A percentile compares a stretch with the other conserved stretches of the same genome.
These are phyloP conservation scores for Syncephalis fuscata DNA, from an alignment of 371 early-diverging fungal species.

Conservation along the genomic window DNA sequence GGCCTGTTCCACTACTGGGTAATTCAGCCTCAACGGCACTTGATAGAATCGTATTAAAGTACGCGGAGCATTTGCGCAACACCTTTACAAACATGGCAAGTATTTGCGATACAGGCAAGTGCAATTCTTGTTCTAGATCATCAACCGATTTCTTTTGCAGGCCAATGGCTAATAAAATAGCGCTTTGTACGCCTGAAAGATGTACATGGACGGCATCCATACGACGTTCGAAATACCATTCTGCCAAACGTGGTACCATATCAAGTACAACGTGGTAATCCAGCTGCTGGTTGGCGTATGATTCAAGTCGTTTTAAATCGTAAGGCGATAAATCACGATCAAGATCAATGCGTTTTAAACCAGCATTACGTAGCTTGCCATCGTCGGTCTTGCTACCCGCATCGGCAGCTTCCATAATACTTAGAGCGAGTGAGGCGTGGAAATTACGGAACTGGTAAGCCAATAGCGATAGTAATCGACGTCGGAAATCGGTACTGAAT, in stretches of 20 bases:
- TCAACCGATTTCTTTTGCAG: slow-evolving; percentile 83
- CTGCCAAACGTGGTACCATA: slow-evolving; percentile 67
- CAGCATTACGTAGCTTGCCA: not conserved
- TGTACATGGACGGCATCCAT: slow-evolving; percentile 28
- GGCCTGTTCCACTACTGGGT: not conserved
- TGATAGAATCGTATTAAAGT: slow-evolving; percentile 15
- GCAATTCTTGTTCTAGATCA: slow-evolving; percentile 70
- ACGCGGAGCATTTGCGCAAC: slow-evolving; percentile 54
- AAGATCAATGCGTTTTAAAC: not conserved
- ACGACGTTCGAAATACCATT: slow-evolving; percentile 53
- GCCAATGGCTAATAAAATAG: slow-evolving; percentile 75
- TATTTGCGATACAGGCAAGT: slow-evolving; percentile 64
- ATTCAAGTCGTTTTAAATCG: slow-evolving; percentile 89
- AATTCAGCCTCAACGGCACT: not conserved
- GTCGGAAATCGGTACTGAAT: slow-evolving; percentile 66
- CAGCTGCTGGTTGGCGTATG: slow-evolving; percentile 82
- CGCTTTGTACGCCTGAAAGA: slow-evolving; percentile 74
- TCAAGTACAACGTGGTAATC: slow-evolving; percentile 96
- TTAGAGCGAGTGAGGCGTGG: slow-evolving; percentile 58
- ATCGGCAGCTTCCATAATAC: slow-evolving; percentile 59
- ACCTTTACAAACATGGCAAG: slow-evolving; percentile 88
- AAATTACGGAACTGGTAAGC: slow-evolving; percentile 83
- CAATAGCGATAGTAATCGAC: slow-evolving; percentile 69
- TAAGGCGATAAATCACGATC: slow-evolving; percentile 51
- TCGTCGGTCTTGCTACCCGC: slow-evolving; percentile 13